Evolutionary conservation across 2,329 filamentous ascomycete genomes (phyloP).

Genomic region (Paracorniculantispora psalliotae): DNA sequence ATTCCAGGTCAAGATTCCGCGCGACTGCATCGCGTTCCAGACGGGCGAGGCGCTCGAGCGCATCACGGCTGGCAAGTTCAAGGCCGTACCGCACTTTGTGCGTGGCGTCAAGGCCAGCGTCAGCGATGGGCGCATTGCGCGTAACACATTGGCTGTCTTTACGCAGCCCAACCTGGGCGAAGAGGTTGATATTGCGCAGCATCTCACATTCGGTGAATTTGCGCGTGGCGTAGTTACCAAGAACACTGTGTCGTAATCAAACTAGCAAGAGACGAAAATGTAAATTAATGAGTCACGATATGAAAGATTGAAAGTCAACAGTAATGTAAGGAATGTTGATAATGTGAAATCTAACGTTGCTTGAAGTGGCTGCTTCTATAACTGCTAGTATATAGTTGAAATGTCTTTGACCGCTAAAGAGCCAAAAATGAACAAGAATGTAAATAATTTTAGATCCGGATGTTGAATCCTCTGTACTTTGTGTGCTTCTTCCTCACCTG

Average conservation of each 20-base stretch:
- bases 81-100: constrained; percentile 94
- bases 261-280: neutral
- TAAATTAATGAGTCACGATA: neutral
- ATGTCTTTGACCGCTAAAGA: neutral
- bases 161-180: constrained; percentile 92
- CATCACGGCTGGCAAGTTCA: constrained; percentile 87
- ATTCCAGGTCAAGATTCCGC: constrained; percentile 88
- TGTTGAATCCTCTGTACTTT: constrained; percentile 13
- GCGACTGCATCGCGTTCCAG: constrained; percentile 91
- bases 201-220: constrained; percentile 71
- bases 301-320: neutral
- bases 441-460: constrained; percentile 7
- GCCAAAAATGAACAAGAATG: constrained; percentile 3
- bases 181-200: constrained; percentile 63
- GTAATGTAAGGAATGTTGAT: too few species aligned
- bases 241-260: constrained; percentile 45
- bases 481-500: neutral
- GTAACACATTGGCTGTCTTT: constrained; percentile 92
- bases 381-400: neutral
- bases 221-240: constrained; percentile 57
- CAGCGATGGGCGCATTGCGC: constrained; percentile 53
- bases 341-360: neutral
- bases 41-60: constrained; percentile 87
- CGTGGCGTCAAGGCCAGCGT: constrained; percentile 61
- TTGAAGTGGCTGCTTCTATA: neutral